Evolutionary conservation across 345 rosid species (phyloP), one percentile per base, ranked within the genome.

Genomic region (sweet orange (Citrus sinensis)): DNA sequence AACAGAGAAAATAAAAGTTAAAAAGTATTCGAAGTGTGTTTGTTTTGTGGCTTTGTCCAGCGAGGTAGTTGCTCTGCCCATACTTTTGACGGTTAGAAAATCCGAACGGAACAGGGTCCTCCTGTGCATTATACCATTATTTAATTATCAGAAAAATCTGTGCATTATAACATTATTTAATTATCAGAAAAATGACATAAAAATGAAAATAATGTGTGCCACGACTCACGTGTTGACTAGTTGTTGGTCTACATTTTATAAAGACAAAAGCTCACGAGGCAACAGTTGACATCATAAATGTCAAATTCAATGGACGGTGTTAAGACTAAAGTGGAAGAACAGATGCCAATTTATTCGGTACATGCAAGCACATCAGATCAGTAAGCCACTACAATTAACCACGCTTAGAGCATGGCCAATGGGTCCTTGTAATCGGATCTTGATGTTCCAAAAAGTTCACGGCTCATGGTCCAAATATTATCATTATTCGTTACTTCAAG

Each of bases 71-170:
- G 74, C 73, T 34, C 9, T 74, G 67, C 78, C 37, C 78, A 19
- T 39, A 51, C 72, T 75, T 13, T 70, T 75, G 80, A 81, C 85
- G 32, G 83, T 82, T 81, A 81, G 75, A 78, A 73, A 84, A 75
- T 81, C 82, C 85, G 64, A 73, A 70, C 60, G 42, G 75, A 25
- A 39, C 29, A 34, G 54, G 67, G 61, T 77, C 65, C 58, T 64
- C 58, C 51, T 73, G 86, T 79, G 80, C 71, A 60, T 35, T 6
- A 35, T 6, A 35, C 6, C 7, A 54, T 49, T 67, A n/a, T n/a
- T 49, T 40, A 35, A n/a, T 22, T 2, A 13, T 56, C 74, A 68
- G 40, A 25, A 65, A 65, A 66, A 25, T 9, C 32, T 3, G 32
- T 30, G 32, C 4, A 66, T 34, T 34, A 5, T 35, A 35, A 5